Percentiles rank a stretch among this genome's conserved stretches.
Evolutionary conservation across 1,284 basidiomycete genomes (phyloP).

Genomic region (Schizophyllum amplum): DNA sequence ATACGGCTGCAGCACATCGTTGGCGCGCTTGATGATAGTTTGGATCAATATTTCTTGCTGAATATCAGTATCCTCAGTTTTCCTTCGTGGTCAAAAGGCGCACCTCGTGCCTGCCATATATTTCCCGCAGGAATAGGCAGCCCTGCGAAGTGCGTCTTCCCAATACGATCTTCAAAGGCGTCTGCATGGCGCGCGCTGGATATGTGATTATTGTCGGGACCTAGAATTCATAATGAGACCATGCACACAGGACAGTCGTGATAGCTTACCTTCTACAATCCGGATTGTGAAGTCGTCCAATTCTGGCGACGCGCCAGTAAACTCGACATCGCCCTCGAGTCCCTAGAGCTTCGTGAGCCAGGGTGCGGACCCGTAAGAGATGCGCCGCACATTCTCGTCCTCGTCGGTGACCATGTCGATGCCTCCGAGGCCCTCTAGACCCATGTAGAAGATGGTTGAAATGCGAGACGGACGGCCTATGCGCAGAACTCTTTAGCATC

Average conservation of each 20-base stretch:
- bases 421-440: conserved; percentile 79
- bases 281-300: conserved; percentile 78
- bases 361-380: background rate
- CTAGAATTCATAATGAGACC: conserved; percentile 25
- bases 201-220: conserved; percentile 47
- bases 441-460: conserved; percentile 80
- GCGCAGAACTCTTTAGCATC: conserved; percentile 1
- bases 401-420: conserved; percentile 73
- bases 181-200: conserved; percentile 47
- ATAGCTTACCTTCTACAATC: conserved; percentile 62
- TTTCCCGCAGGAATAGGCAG: conserved; percentile 53
- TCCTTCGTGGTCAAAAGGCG: background rate
- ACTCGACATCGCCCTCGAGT: conserved; percentile 55
- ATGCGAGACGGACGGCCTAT: conserved; percentile 50
- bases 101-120: conserved; percentile 83
- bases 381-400: conserved; percentile 55
- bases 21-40: conserved; percentile 52
- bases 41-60: conserved; percentile 57
- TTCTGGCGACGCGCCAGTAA: conserved; percentile 67
- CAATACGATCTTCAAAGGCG: conserved; percentile 55
- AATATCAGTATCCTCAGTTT: background rate
- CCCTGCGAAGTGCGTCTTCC: conserved; percentile 70
- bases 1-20: conserved; percentile 47
- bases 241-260: background rate
- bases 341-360: conserved; percentile 41